These are phyloP conservation scores for Alternaria gaisen DNA, from an alignment of 2,329 filamentous ascomycete species.

Conservation along the genomic window DNA sequence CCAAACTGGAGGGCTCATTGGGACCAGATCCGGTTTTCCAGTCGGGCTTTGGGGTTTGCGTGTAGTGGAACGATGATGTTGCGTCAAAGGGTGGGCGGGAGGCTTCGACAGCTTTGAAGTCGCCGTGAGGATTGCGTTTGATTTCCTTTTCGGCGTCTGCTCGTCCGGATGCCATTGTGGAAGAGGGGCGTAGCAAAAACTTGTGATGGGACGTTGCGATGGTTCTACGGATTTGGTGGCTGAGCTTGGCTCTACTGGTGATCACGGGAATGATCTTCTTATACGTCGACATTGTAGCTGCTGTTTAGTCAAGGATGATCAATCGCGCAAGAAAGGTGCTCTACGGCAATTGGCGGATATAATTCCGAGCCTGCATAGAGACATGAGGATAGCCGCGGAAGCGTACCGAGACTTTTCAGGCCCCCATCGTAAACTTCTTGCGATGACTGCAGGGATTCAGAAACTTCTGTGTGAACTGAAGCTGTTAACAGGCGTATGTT, in stretches of 20 bases:
- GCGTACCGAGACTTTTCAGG: constrained; percentile 2
- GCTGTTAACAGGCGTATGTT: background rate
- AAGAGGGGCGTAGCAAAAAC: background rate
- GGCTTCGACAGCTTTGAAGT: constrained; percentile 78
- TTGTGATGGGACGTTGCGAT: background rate
- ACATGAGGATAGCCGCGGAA: constrained; percentile 17
- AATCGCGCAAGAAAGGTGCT: constrained; percentile 8
- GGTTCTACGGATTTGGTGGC: background rate
- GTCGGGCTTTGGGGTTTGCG: constrained; percentile 68
- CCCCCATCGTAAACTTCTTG: background rate
- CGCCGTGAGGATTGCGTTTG: constrained; percentile 73
- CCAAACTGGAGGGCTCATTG: constrained; percentile 64
- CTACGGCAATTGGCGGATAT: constrained; percentile 29
- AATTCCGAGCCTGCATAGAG: constrained; percentile 22
- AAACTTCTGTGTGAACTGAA: background rate
- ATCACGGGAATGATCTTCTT: constrained; percentile 1
- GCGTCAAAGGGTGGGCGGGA: constrained; percentile 69
- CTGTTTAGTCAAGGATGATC: constrained; percentile 10
- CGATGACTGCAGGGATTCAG: background rate
- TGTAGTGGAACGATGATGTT: constrained; percentile 61
- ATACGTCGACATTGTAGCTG: constrained; percentile 2
- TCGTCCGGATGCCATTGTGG: constrained; percentile 41
- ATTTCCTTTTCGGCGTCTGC: constrained; percentile 57
- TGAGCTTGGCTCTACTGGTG: background rate
- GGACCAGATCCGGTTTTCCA: constrained; percentile 74